Base-by-base conservation (phyloP, 2,329 filamentous ascomycete genomes). In the Colletotrichum gloeosporioides region DNA sequence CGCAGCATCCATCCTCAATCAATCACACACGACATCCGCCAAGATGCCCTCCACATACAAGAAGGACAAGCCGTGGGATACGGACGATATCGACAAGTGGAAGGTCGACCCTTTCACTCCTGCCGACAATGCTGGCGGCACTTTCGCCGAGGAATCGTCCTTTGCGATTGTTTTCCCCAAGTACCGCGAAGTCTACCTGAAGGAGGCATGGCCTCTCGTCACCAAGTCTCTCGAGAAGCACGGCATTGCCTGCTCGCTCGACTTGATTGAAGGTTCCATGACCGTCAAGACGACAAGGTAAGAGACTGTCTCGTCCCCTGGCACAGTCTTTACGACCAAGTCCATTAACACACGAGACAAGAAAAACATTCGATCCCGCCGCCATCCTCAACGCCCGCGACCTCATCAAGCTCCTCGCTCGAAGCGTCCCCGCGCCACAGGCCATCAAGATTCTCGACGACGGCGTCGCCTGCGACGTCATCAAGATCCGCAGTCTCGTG, bases 51-150 rank as follows among this genome's bases (percentile, higher is more conserved):
- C 95, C 34, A 98, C 94, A 79, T 92, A 98, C 87, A 94, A 98
- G 78, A 94, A 92, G 80, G 95, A 98, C 4, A 98, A 98, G 85
- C 95, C 95, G 71, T 98, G 96, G 96, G 96, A 98, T 82, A 98
- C 96, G 73, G 96, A 98, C 78, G 97, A 98, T 82, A 95, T 99
- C 79, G 96, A 99, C 87, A 98, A 98, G 85, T 99, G 96, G 96
- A 96, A 96, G 92, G 88, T 96, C 81, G 96, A 98, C 53, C 87
- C 92, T 32, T 99, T 99, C 87, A 96, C 92, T 57, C 91, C 95
- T 65, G 92, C 95, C 79, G 94, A 99, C 87, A 99, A 99, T 86
- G 86, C 88, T 36, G 95, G 92, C 71, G 97, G 97, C 79, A 94
- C 94, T 25, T 98, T 99, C 84, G 91, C 93, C 69, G 96, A 99